These are phyloP conservation scores for Rubroshorea leprosula DNA, from an alignment of 345 rosid species.

Conservation along the genomic window DNA sequence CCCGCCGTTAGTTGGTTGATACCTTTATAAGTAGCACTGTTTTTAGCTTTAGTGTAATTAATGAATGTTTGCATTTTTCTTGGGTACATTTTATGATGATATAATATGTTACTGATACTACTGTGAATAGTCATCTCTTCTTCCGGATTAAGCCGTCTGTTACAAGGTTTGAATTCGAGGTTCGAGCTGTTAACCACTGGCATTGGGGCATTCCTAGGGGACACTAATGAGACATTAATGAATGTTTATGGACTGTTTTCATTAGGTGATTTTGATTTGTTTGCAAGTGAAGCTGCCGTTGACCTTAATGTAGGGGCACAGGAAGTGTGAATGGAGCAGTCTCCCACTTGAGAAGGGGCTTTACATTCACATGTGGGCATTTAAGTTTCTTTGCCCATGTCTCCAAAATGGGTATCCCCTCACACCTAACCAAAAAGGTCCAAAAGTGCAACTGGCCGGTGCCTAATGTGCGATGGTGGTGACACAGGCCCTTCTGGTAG, in stretches of 20 bases:
- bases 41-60: background rate
- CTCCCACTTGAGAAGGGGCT: background rate
- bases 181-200: too few relatives aligned
- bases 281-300: conserved; percentile 7
- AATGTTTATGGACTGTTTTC: too few relatives aligned
- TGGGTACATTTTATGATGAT: too few relatives aligned
- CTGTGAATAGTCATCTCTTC: too few relatives aligned
- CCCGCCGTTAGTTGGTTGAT: conserved; percentile 1
- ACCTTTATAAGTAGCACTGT: background rate
- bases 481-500: too few relatives aligned
- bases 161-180: too few relatives aligned
- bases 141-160: too few relatives aligned
- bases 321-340: background rate
- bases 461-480: too few relatives aligned
- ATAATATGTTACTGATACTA: too few relatives aligned
- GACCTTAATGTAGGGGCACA: conserved; percentile 10
- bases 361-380: conserved; percentile 26
- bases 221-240: too few relatives aligned
- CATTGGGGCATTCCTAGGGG: too few relatives aligned
- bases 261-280: conserved; percentile 3
- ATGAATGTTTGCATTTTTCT: background rate
- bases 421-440: background rate
- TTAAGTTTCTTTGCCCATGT: conserved; percentile 11
- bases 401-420: background rate
- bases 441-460: too few relatives aligned